Conservation (phyloP, 345 rosid genomes). For the Isatis tinctoria region DNA sequence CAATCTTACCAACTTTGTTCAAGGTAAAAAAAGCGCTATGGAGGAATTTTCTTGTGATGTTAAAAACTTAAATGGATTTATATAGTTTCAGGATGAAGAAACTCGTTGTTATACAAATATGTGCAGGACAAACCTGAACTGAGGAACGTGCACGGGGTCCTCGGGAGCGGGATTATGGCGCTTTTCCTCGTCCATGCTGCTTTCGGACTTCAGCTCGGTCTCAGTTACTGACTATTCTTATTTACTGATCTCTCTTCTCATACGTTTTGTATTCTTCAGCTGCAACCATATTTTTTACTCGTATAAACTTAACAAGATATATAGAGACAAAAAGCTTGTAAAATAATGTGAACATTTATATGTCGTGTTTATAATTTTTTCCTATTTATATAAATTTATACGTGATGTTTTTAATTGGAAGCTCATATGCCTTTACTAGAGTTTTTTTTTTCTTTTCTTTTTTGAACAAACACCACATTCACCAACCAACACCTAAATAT, state of each 20-base stretch:
- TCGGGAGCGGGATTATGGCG: constrained; percentile 93
- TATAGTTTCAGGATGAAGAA: neutral
- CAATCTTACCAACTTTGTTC: constrained; percentile 66
- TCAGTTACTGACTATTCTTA: constrained; percentile 50
- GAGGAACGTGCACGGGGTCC: constrained; percentile 76
- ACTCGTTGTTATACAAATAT: neutral
- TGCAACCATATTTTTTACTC: neutral
- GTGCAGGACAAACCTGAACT: constrained; percentile 75
- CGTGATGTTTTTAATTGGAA: too few species aligned
- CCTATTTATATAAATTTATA: neutral
- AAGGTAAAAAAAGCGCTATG: constrained; percentile 51
- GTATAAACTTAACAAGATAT: neutral
- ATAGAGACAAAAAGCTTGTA: neutral
- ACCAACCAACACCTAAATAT: neutral
- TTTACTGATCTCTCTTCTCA: constrained; percentile 4
- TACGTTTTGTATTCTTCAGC: constrained; percentile 4
- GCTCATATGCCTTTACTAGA: neutral
- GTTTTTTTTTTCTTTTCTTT: neutral
- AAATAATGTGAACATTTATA: neutral
- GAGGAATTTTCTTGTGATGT: neutral
- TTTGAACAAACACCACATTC: neutral
- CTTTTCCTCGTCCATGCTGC: constrained; percentile 74
- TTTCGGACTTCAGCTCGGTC: constrained; percentile 85
- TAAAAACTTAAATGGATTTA: neutral
- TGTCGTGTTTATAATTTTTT: neutral